Base-by-base conservation (phyloP, 129 eudicot genomes). In the Lactuca saligna region DNA sequence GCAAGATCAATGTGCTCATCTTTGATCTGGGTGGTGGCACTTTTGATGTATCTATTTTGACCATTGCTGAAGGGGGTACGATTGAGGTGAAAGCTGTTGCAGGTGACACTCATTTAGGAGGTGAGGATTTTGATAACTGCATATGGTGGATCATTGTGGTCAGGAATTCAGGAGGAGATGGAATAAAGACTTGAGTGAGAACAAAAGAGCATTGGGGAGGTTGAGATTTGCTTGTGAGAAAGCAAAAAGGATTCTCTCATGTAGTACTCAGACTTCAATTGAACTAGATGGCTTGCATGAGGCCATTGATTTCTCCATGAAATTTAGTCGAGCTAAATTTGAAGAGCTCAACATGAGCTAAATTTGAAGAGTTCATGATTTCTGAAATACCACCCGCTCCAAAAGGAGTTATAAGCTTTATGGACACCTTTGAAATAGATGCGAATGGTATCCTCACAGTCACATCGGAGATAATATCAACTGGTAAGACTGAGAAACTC, bases 11-110 rank as follows among this genome's bases (percentile, higher is more conserved):
- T 7, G 76, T 50, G 53, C 69, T 72, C 8, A 11, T 71, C 12
- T 71, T 71, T 71, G 75, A 71, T 71, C 4, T 71, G 17, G 75
- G 75, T 8, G 75, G 71, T 4, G 79, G 79, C 0, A 75, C 72
- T 55, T 75, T 75, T 66, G 79, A 75, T 64, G 78, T 64, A 0
- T 73, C 78, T 54, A 1, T 74, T 5, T 31, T 15, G 8, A 42
- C 35, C 0, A 74, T 74, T 0, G 14, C 3, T 16, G 56, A 59
- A 73, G 64, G 63, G 56, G 64, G 63, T 17, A 41, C 3, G 1
- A 64, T 74, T 31, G 65, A 74, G 70, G 72, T 71, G 67, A 71
- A 59, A 59, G 68, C 75, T 0, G 75, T 71, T 71, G 6, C 49
- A 3, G 68, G 75, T 6, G 77, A 72, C 77, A 72, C 77, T 37